Evolutionary conservation across 805 yeast genomes (phyloP).

Genomic region (Starmerella stigmatis): DNA sequence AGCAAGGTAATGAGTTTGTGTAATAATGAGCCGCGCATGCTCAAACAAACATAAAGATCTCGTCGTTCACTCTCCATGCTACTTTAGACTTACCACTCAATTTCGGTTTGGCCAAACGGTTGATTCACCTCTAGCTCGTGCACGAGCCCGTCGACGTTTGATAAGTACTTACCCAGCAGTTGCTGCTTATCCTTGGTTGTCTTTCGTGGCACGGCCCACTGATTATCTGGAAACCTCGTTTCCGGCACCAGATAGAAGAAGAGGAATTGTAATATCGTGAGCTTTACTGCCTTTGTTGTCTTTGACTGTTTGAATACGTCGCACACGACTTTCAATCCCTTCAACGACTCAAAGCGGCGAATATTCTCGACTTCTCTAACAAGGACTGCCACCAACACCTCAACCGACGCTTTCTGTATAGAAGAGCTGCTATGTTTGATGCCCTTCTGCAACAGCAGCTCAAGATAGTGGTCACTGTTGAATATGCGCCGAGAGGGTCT

Average conservation of each 20-base stretch:
- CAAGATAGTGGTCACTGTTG: slow-evolving; percentile 33
- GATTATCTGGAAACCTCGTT: slow-evolving; percentile 25
- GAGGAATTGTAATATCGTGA: slow-evolving; percentile 57
- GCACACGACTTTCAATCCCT: slow-evolving; percentile 48
- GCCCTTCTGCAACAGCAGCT: slow-evolving; percentile 10
- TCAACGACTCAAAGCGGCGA: slow-evolving; percentile 46
- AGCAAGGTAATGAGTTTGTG: no score
- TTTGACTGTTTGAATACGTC: slow-evolving; percentile 34
- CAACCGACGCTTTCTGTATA: slow-evolving; percentile 37
- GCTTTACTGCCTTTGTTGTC: slow-evolving; percentile 44
- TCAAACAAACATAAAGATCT: no score
- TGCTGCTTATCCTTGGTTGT: slow-evolving; percentile 39
- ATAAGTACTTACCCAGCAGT: slow-evolving; percentile 36
- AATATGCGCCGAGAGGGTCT: slow-evolving; percentile 45
- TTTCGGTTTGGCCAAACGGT: slow-evolving; percentile 42
- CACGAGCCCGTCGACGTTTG: slow-evolving; percentile 39
- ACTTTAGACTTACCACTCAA: slow-evolving; percentile 35
- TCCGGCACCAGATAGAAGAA: slow-evolving; percentile 62
- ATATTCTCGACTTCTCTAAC: slow-evolving; percentile 48
- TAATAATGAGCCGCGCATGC: no score
- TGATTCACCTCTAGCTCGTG: slow-evolving; percentile 37
- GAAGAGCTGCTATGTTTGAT: slow-evolving; percentile 11
- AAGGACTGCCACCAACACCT: slow-evolving; percentile 47
- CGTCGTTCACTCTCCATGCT: no score
- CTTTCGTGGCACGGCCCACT: slow-evolving; percentile 29